Base-by-base conservation (phyloP, 1,139 yeast genomes). In the Kodamaea alishanica region DNA sequence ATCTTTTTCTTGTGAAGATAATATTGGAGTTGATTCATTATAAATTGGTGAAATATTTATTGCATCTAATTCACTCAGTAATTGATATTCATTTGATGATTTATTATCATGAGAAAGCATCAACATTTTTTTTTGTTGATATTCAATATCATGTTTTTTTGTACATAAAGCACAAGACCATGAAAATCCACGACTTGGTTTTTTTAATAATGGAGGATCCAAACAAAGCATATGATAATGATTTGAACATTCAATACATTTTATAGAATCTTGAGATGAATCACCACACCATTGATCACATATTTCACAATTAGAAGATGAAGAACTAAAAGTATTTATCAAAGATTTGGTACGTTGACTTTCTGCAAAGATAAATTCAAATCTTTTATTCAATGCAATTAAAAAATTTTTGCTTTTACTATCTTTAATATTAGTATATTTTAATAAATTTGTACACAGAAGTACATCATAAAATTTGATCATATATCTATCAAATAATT, bases 141-240 rank as follows among this genome's bases (percentile, higher is more conserved):
- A 48, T 42, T 67, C 71, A 31, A 66, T 57, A 43, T 68, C 77
- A 34, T 65, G 60, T 30, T 57, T 68, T 49, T 75, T 77, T 12
- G 85, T 73, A 62, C 97, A 89, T 2, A 68, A 59, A 22, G 88
- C 92, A 68, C 97, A 90, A n/a, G 89, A 75, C 97, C 97, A 90
- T 6, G 89, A 86, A 56, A 88, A 85, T 1, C 96, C 96, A 42
- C 95, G 66, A 34, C 88, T 81, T 0, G 96, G 97, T 51, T 86
- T 86, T 49, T 78, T 77, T 38, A 76, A 58, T 32, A 88, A 61
- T 0, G 97, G 97, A 1, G 97, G 96, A 45, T 84, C 89, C 34
- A 90, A 75, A 58, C 97, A 90, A 34, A 77, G 68, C 80, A 89
- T 78, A 63, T 90, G 97, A 50, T 79, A 87, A 46, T 71, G 71